phyloP scores from a whole-genome alignment of 371 early-diverging fungal genomes.

The Capillidium heterosporum region DNA sequence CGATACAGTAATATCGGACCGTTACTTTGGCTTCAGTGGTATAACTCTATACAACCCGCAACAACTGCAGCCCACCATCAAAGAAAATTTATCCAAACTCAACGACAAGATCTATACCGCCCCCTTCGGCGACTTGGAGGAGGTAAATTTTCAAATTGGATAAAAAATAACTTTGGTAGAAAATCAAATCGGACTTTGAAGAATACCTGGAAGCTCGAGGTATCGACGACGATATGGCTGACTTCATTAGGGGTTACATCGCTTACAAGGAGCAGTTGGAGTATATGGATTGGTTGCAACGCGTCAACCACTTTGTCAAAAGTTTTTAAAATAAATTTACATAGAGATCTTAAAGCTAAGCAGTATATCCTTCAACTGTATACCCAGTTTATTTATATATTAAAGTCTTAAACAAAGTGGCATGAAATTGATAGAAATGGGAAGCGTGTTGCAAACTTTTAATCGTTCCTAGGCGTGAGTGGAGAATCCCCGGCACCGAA shows the following conservation, averaged over 20 bases:
- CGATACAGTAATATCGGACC: not conserved
- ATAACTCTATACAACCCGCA: not conserved
- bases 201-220: conserved; percentile 10
- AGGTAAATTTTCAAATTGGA: not conserved
- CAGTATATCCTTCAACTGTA: no score
- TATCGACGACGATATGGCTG: conserved; percentile 18
- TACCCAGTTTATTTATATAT: no score
- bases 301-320: not conserved
- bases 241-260: conserved; percentile 31
- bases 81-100: not conserved
- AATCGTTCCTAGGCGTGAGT: conserved; percentile 8
- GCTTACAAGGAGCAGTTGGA: not conserved
- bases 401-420: no score
- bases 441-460: no score
- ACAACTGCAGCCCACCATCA: not conserved
- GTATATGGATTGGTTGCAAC: not conserved
- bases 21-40: not conserved
- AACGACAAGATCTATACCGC: not conserved
- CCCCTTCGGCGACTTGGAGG: not conserved
- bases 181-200: conserved; percentile 1
- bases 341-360: no score
- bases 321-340: no score
- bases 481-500: conserved; percentile 56
- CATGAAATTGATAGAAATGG: no score
- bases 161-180: conserved; percentile 9